Percentiles rank a stretch among this genome's conserved stretches.
phyloP scores from a whole-genome alignment of 768 basidiomycete genomes.

The Serpula lacrymans region DNA sequence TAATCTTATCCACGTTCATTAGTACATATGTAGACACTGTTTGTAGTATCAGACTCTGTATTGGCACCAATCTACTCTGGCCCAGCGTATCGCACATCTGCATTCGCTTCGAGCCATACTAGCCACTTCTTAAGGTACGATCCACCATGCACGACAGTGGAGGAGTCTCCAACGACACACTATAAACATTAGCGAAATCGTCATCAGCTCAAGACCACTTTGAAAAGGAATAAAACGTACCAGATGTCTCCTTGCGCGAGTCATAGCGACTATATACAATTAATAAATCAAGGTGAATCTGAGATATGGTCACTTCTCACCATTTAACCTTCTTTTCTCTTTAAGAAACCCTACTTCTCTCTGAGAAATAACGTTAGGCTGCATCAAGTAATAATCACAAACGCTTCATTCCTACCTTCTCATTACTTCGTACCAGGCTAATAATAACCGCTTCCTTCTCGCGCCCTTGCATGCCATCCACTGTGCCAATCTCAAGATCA shows the following conservation, averaged over 20 bases:
- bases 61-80: slow-evolving; percentile 47
- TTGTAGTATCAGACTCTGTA: too few relatives aligned
- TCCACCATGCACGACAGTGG: slow-evolving; percentile 83
- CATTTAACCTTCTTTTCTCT: slow-evolving; percentile 89
- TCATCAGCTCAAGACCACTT: background rate
- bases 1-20: too few relatives aligned
- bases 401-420: slow-evolving; percentile 60
- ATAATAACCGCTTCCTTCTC: slow-evolving; percentile 95
- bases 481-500: slow-evolving; percentile 85
- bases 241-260: slow-evolving; percentile 82
- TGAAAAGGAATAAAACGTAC: slow-evolving; percentile 42
- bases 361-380: slow-evolving; percentile 35
- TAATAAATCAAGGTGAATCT: slow-evolving; percentile 3
- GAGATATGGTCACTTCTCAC: slow-evolving; percentile 33
- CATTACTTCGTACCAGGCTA: slow-evolving; percentile 89
- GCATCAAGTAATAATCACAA: slow-evolving; percentile 5
- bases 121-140: slow-evolving; percentile 88
- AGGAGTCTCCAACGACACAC: slow-evolving; percentile 94
- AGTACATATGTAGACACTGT: too few relatives aligned
- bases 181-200: slow-evolving; percentile 23
- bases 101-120: slow-evolving; percentile 83
- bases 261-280: slow-evolving; percentile 77
- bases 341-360: slow-evolving; percentile 93
- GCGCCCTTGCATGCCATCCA: slow-evolving; percentile 96
- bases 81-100: slow-evolving; percentile 86